Percentiles rank a stretch among this genome's conserved stretches.
Conservation (phyloP, 2,329 filamentous ascomycete species). For the Bipolaris victoriae region DNA sequence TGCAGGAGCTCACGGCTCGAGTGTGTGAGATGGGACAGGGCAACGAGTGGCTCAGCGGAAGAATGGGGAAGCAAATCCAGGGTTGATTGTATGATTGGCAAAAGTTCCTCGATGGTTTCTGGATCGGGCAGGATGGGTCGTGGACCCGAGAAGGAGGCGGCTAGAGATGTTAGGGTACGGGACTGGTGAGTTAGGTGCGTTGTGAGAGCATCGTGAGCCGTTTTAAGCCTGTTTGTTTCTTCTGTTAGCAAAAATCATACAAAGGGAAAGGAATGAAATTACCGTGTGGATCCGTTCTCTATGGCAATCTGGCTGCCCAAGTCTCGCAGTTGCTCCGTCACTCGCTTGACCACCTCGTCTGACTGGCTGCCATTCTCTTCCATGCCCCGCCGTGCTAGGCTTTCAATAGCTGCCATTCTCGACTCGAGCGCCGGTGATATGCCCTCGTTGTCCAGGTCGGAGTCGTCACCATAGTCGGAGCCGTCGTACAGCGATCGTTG, state of each 20-base stretch:
- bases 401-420: slow-evolving; percentile 75
- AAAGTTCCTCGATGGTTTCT: slow-evolving; percentile 70
- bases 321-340: slow-evolving; percentile 72
- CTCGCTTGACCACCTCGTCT: slow-evolving; percentile 71
- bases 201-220: slow-evolving; percentile 74
- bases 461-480: slow-evolving; percentile 75
- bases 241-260: slow-evolving; percentile 21
- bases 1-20: slow-evolving; percentile 74
- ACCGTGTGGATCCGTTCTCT: slow-evolving; percentile 75
- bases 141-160: slow-evolving; percentile 74
- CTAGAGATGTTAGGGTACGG: slow-evolving; percentile 74
- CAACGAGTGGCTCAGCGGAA: slow-evolving; percentile 68
- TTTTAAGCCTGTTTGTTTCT: slow-evolving; percentile 65
- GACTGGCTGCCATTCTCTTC: slow-evolving; percentile 69
- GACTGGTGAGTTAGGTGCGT: slow-evolving; percentile 78
- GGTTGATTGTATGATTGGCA: slow-evolving; percentile 70
- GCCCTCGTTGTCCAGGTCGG: slow-evolving; percentile 70
- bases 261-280: slow-evolving; percentile 27
- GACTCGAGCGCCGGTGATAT: slow-evolving; percentile 71
- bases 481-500: slow-evolving; percentile 68
- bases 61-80: slow-evolving; percentile 71
- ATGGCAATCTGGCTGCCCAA: slow-evolving; percentile 75
- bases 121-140: slow-evolving; percentile 67
- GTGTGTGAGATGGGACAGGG: slow-evolving; percentile 69
- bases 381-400: slow-evolving; percentile 66